phyloP scores from a whole-genome alignment of 1,284 basidiomycete genomes.

The Cutaneotrichosporon sp. region DNA sequence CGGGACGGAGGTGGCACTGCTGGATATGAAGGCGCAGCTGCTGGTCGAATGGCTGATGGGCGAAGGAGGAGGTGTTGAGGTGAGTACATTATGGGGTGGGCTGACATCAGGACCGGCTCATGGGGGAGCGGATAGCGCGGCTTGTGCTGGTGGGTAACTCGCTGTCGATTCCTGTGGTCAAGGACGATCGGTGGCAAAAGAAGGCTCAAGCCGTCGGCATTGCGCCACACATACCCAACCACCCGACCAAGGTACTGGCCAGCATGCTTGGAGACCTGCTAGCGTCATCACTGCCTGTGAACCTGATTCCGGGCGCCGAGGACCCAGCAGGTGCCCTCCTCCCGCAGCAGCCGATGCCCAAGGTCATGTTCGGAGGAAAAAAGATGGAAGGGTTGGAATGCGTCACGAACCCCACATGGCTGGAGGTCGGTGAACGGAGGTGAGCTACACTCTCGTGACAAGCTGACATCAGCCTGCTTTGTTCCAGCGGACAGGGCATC shows the following conservation, averaged over 20 bases:
- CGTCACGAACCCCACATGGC: constrained; percentile 88
- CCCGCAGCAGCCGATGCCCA: constrained; percentile 90
- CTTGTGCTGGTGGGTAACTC: constrained; percentile 86
- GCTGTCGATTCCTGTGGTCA: constrained; percentile 59
- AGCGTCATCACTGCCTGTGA: constrained; percentile 69
- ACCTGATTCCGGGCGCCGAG: constrained; percentile 76
- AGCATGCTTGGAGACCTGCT: constrained; percentile 68
- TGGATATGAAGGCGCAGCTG: constrained; percentile 73
- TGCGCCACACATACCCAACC: constrained; percentile 61
- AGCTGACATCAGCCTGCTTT: constrained; percentile 63
- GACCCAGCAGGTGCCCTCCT: constrained; percentile 87
- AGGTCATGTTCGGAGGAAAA: constrained; percentile 77
- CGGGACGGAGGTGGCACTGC: constrained; percentile 58
- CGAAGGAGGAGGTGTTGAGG: constrained; percentile 67
- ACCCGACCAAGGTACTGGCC: constrained; percentile 71
- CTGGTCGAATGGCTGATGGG: constrained; percentile 83
- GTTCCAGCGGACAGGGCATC: constrained; percentile 85
- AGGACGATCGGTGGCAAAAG: constrained; percentile 55
- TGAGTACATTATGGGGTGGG: constrained; percentile 42
- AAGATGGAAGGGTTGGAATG: constrained; percentile 66
- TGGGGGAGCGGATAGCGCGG: constrained; percentile 71
- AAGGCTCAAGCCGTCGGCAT: constrained; percentile 8
- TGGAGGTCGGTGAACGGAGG: constrained; percentile 59
- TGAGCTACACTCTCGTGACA: constrained; percentile 27
- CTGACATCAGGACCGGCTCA: constrained; percentile 58